Evolutionary conservation across 148 eudicot genomes (phyloP).

Genomic region (Cornus kousa): DNA sequence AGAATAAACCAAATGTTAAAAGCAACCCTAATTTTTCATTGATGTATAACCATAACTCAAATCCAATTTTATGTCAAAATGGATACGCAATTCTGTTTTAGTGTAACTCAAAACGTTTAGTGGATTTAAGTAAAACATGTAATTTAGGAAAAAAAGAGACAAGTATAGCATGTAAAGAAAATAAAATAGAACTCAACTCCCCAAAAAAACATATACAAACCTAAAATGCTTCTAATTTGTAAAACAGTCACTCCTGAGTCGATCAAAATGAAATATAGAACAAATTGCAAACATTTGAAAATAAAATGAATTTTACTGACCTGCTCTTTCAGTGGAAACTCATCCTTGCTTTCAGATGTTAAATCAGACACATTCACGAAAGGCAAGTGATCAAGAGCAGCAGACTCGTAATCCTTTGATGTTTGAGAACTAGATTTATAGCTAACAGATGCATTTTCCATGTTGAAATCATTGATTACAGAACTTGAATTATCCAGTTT

Average conservation of each 20-base stretch:
- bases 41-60: conserved; percentile 6
- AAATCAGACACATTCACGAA: conserved; percentile 28
- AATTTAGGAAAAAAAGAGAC: too few relatives aligned
- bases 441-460: conserved; percentile 28
- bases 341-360: conserved; percentile 22
- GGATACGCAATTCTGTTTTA: neutral
- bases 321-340: conserved; percentile 25
- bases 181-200: neutral
- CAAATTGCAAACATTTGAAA: neutral
- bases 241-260: neutral
- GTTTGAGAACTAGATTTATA: conserved; percentile 29
- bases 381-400: conserved; percentile 22
- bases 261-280: neutral
- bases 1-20: conserved; percentile 12
- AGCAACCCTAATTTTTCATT: neutral
- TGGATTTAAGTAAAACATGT: too few relatives aligned
- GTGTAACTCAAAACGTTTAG: neutral
- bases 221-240: conserved; percentile 15
- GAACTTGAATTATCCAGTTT: conserved; percentile 27
- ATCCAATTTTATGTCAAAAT: conserved; percentile 5
- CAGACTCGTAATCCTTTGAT: conserved; percentile 26
- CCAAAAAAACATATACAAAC: neutral
- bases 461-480: conserved; percentile 27
- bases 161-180: too few relatives aligned
- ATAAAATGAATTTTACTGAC: conserved; percentile 16